Base-by-base conservation (phyloP, 2,329 filamentous ascomycete genomes). In the Colletotrichum incanum region DNA sequence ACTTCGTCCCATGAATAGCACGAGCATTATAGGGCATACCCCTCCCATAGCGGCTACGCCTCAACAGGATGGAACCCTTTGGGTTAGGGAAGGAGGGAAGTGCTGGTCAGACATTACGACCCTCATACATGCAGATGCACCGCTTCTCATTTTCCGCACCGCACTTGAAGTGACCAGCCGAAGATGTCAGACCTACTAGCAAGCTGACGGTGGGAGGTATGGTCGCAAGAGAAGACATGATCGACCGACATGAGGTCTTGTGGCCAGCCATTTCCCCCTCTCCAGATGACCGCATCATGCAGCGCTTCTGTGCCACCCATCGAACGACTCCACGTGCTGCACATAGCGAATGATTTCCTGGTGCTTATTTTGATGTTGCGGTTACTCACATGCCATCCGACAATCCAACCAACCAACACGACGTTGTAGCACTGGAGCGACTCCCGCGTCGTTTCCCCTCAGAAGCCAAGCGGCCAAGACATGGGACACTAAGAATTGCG, bases 271-370 rank as follows among this genome's bases (percentile, higher is more conserved):
- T 64, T 47, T 34, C 59, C 52, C 65, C 52, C 65, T 47, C 65
- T 49, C 39, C 65, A 72, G 54, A 72, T 72, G 70, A 72, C 70
- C 59, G 65, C 70, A 72, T 72, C 70, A 72, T 72, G 70, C 65
- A 72, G 65, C 37, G 23, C 23, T 23, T 47, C 52, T 49, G 59
- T 69, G 60, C 34, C 31, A 58, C 45, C 58, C 69, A 47, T 60
- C 54, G 45, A 69, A 69, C 23, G 28, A 69, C 65, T 69, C 59
- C 70, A 69, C 59, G 70, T 64, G 65, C 59, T 55, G 37, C 52
- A 52, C 49, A 54, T 31, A 43, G 41, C 23, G 37, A 45, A 31
- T 26, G 26, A 31, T 23, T 45, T 2, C 39, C n/a, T 52, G 59
- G 23, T 67, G 65, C 60, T 69, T 72, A 55, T 69, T 72, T 60